These are phyloP conservation scores for Inonotus hispidus DNA, from an alignment of 1,284 basidiomycete genomes.

Conservation along the genomic window DNA sequence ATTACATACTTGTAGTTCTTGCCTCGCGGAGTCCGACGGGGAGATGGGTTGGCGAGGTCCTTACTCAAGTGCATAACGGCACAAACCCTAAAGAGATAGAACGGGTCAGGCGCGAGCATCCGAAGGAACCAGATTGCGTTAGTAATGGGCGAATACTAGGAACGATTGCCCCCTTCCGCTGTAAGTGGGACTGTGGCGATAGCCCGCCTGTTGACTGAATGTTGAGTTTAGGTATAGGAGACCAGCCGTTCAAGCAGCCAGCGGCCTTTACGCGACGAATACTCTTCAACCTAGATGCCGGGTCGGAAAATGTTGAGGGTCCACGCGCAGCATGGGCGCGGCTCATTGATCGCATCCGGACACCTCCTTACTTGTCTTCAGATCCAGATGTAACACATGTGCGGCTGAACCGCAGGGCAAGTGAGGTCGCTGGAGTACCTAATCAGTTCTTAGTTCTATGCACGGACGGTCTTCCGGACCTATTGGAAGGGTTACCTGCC, in stretches of 20 bases:
- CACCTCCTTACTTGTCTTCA: slow-evolving; percentile 31
- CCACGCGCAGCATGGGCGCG: slow-evolving; percentile 21
- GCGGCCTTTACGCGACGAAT: slow-evolving; percentile 30
- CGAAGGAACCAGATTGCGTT: slow-evolving; percentile 30
- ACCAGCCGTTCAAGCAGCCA: slow-evolving; percentile 34
- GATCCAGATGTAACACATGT: slow-evolving; percentile 27
- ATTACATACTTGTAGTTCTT: slow-evolving; percentile 24
- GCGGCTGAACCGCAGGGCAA: slow-evolving; percentile 12
- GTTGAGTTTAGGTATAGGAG: slow-evolving; percentile 31
- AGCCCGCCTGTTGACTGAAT: neutral
- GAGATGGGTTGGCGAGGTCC: slow-evolving; percentile 26
- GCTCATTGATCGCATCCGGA: slow-evolving; percentile 25
- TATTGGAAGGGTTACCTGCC: slow-evolving; percentile 37
- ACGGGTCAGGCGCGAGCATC: slow-evolving; percentile 30
- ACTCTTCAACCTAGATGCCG: slow-evolving; percentile 27
- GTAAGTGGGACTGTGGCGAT: slow-evolving; percentile 19
- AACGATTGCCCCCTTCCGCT: slow-evolving; percentile 20
- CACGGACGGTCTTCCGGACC: slow-evolving; percentile 53
- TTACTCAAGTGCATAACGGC: slow-evolving; percentile 33
- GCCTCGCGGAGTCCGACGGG: slow-evolving; percentile 23
- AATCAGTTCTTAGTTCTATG: slow-evolving; percentile 39
- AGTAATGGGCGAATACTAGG: slow-evolving; percentile 21
- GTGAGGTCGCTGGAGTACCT: slow-evolving; percentile 20
- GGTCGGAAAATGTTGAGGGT: slow-evolving; percentile 24
- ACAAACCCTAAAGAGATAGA: slow-evolving; percentile 26